phyloP scores from a whole-genome alignment of 2,329 filamentous ascomycete genomes.

The Arthrobotrys entomopaga region DNA sequence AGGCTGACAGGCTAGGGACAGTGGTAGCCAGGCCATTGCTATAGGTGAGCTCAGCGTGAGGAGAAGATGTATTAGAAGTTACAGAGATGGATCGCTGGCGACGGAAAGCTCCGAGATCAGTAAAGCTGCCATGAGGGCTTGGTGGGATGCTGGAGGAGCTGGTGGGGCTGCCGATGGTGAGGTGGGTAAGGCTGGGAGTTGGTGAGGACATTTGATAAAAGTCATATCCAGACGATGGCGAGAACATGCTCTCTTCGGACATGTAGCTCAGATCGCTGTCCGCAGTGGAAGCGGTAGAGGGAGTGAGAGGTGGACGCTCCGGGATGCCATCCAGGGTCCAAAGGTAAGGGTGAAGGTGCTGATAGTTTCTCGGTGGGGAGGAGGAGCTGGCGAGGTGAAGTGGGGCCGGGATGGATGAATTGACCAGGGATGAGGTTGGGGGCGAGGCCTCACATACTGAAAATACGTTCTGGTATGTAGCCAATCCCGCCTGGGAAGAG shows the following conservation, averaged over 20 bases:
- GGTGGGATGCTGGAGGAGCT: constrained; percentile 50
- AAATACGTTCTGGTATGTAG: constrained; percentile 55
- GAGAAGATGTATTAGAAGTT: constrained; percentile 47
- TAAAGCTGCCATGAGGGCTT: constrained; percentile 54
- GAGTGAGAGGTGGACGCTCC: constrained; percentile 56
- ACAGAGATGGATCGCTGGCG: constrained; percentile 53
- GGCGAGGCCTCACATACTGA: constrained; percentile 55
- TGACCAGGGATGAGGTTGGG: constrained; percentile 50
- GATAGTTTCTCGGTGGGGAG: constrained; percentile 51
- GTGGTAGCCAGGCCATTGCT: constrained; percentile 52
- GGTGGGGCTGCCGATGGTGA: constrained; percentile 52
- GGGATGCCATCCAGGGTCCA: constrained; percentile 58
- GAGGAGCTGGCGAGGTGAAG: constrained; percentile 54
- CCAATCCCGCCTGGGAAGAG: constrained; percentile 54
- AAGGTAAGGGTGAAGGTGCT: constrained; percentile 52
- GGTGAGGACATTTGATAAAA: constrained; percentile 66
- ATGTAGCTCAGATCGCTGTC: constrained; percentile 53
- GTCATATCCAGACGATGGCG: constrained; percentile 75
- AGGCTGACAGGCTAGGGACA: constrained; percentile 37
- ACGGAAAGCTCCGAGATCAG: constrained; percentile 54
- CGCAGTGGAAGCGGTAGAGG: constrained; percentile 50
- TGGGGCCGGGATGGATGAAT: constrained; percentile 53
- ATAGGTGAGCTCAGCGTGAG: constrained; percentile 48
- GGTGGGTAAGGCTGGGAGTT: constrained; percentile 60
- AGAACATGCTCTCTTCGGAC: constrained; percentile 65